A percentile compares a stretch with the other conserved stretches of the same genome.
These are phyloP conservation scores for Cucurbitaria berberidis DNA, from an alignment of 2,329 filamentous ascomycete species.

Conservation along the genomic window DNA sequence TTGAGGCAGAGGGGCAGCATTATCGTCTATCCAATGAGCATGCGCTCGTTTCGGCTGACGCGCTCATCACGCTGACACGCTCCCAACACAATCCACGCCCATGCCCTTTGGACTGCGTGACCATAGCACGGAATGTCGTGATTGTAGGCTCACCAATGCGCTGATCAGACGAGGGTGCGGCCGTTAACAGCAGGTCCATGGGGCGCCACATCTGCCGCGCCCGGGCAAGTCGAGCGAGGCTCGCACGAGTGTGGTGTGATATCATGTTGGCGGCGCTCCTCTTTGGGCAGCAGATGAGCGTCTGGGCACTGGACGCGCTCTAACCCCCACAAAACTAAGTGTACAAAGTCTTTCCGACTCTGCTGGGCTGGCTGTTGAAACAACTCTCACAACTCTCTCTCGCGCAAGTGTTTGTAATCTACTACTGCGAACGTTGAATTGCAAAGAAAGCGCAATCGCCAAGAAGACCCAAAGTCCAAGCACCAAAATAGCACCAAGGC, in stretches of 20 bases:
- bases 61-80: too few species aligned
- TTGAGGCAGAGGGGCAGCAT: too few species aligned
- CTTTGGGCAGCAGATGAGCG: constrained; percentile 2
- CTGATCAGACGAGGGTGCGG: background rate
- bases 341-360: constrained; percentile 5
- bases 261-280: background rate
- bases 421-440: background rate
- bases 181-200: background rate
- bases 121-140: constrained; percentile 24
- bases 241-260: constrained; percentile 36
- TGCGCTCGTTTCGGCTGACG: too few species aligned
- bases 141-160: constrained; percentile 20
- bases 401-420: background rate
- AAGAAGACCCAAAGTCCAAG: background rate
- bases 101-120: constrained; percentile 9
- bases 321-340: constrained; percentile 4
- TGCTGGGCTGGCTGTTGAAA: constrained; percentile 1
- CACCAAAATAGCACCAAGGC: background rate
- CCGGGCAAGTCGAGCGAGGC: constrained; percentile 3
- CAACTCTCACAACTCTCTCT: background rate
- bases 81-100: background rate
- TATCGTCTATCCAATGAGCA: too few species aligned
- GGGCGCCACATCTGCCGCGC: constrained; percentile 7
- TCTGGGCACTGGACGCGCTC: too few species aligned
- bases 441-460: background rate